Evolutionary conservation across 768 basidiomycete genomes (phyloP), one percentile per base, ranked within the genome.

Genomic region (Serendipita vermifera): DNA sequence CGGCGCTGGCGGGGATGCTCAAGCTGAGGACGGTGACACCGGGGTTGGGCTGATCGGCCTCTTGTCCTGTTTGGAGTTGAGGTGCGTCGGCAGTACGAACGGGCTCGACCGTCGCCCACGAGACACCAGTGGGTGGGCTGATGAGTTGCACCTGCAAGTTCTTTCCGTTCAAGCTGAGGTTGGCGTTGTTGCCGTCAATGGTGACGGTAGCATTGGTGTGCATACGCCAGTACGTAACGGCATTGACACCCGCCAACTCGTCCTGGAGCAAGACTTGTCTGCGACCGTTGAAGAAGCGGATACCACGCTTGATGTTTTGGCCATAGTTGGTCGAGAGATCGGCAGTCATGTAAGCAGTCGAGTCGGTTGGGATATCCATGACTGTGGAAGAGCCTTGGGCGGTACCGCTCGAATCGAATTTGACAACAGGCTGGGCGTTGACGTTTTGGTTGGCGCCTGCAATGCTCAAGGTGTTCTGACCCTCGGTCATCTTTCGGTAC

Each of bases 401-500:
- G 3, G 72, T 73, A 38, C 72, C 72, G 1, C 73, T 70, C 3
- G 85, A 78, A n/a, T 73, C 77, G 60, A 75, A 80, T n/a, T 74
- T 74, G 20, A 72, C 65, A 6, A 71, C 78, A 0, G 90, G 85
- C 3, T 77, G 73, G 17, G 78, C 79, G 14, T 48, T 57, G 41
- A 96, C 87, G 58, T 82, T 76, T 71, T 99, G 96, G 72, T 98
- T 97, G 31, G 70, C 65, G 59, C 73, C 71, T 62, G 77, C 77
- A 61, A 97, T 75, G 55, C 93, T 64, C 60, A 99, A 75, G 3
- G 91, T 92, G 73, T 98, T 99, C 73, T 99, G 96, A 2, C 96
- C 96, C 70, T 94, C 90, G 3, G 94, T 96, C 71, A 83, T 81
- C 76, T 93, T 98, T 66, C 93, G 79, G 75, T 96, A 99, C 72